Percentiles rank a stretch among this genome's conserved stretches.
These are phyloP conservation scores for Coniosporium apollinis DNA, from an alignment of 495 filamentous ascomycete genomes.

Conservation along the genomic window DNA sequence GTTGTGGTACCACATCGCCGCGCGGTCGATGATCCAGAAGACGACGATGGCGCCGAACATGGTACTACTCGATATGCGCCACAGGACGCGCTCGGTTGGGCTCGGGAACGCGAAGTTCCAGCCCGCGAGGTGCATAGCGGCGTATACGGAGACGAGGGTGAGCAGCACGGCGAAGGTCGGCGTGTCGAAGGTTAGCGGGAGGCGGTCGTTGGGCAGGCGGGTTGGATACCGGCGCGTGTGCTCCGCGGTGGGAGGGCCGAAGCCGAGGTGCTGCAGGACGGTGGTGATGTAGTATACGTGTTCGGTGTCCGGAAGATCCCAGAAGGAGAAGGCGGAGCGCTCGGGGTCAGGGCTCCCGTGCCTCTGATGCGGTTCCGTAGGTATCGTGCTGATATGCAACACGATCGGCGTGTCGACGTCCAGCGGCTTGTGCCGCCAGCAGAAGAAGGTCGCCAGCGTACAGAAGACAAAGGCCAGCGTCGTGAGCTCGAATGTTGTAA, in stretches of 20 bases:
- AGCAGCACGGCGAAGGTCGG: neutral
- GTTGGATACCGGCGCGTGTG: too few relatives aligned
- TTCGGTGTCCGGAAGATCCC: too few relatives aligned
- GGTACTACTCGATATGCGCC: neutral
- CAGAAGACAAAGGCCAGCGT: slow-evolving; percentile 17
- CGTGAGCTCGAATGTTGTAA: slow-evolving; percentile 21
- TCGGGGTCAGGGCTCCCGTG: too few relatives aligned
- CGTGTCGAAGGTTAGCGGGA: neutral
- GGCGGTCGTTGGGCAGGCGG: neutral
- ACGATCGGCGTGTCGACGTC: slow-evolving; percentile 12
- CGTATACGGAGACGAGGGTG: neutral
- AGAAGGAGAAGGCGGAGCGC: too few relatives aligned
- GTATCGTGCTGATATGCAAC: too few relatives aligned
- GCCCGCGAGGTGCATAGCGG: slow-evolving; percentile 1
- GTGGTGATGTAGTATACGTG: too few relatives aligned
- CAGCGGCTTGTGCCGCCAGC: slow-evolving; percentile 19
- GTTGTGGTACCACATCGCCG: too few relatives aligned
- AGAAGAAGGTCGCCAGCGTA: slow-evolving; percentile 12
- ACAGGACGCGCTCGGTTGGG: neutral
- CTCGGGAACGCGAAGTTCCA: slow-evolving; percentile 3
- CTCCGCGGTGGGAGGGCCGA: too few relatives aligned
- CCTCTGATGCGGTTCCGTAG: too few relatives aligned
- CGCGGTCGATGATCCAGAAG: too few relatives aligned
- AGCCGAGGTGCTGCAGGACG: too few relatives aligned
- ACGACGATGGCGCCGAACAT: too few relatives aligned